phyloP scores from a whole-genome alignment of 176 grass and related monocot genomes.

The Panicum miliaceum region DNA sequence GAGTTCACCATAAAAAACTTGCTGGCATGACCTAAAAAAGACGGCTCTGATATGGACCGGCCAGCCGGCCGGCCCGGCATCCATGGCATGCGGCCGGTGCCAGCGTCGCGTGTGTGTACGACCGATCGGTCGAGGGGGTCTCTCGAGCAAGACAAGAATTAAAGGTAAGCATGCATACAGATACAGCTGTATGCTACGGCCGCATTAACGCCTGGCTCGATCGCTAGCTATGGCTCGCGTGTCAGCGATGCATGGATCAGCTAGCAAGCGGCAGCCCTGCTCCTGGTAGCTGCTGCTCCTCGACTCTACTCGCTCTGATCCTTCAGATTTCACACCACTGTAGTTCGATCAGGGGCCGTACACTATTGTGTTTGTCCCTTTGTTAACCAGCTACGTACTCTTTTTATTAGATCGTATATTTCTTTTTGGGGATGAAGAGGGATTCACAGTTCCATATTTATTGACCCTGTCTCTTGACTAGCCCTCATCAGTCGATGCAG shows the following conservation, averaged over 20 bases:
- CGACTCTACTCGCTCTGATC: background rate
- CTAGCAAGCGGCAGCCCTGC: background rate
- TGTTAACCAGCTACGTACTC: background rate
- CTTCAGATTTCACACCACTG: background rate
- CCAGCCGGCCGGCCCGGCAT: background rate
- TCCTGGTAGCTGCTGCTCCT: background rate
- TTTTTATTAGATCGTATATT: background rate
- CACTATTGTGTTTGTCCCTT: background rate
- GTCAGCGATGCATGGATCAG: slow-evolving; percentile 31
- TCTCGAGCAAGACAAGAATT: slow-evolving; percentile 26
- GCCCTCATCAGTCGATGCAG: too few relatives aligned
- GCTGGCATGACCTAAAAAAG: too few relatives aligned
- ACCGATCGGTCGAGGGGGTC: background rate
- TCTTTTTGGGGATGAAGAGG: too few relatives aligned
- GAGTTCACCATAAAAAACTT: too few relatives aligned
- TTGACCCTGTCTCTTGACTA: too few relatives aligned
- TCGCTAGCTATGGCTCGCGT: background rate
- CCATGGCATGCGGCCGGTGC: too few relatives aligned
- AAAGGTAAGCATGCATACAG: slow-evolving; percentile 4
- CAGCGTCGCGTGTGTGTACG: background rate
- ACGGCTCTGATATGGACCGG: too few relatives aligned
- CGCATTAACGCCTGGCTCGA: background rate
- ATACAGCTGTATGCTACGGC: slow-evolving; percentile 13
- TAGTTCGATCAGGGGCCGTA: slow-evolving; percentile 14
- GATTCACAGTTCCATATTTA: too few relatives aligned